Evolutionary conservation across 2,329 filamentous ascomycete genomes (phyloP).

Genomic region (Exophiala oligosperma): DNA sequence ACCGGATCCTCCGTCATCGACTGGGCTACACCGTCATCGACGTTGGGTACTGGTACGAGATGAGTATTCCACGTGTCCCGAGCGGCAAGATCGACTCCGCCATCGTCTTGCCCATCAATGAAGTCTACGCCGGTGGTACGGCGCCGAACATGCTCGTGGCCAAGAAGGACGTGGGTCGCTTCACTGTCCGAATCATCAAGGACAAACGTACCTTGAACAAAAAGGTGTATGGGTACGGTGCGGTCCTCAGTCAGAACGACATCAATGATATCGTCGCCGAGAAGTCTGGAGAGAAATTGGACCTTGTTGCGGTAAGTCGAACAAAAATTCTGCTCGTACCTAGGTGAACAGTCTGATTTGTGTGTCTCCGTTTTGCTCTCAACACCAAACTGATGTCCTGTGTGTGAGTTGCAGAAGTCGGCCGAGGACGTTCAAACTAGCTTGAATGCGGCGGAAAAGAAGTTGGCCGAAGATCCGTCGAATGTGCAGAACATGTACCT

Average conservation of each 20-base stretch:
- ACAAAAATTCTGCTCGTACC: conserved; percentile 23
- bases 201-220: conserved; percentile 57
- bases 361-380: too few species aligned
- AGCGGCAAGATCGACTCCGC: conserved; percentile 49
- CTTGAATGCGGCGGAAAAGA: not conserved
- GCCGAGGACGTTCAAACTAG: conserved; percentile 31
- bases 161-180: conserved; percentile 54
- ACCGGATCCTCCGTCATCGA: conserved; percentile 48
- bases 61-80: conserved; percentile 46
- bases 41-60: conserved; percentile 60
- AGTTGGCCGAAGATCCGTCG: not conserved
- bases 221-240: conserved; percentile 51
- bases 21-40: conserved; percentile 60
- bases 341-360: conserved; percentile 12
- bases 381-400: not conserved
- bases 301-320: not conserved
- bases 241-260: conserved; percentile 48
- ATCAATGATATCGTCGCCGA: conserved; percentile 50
- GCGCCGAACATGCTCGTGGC: conserved; percentile 48
- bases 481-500: conserved; percentile 8
- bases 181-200: conserved; percentile 51
- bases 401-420: conserved; percentile 30
- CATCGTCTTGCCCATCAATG: conserved; percentile 22
- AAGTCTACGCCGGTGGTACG: conserved; percentile 50
- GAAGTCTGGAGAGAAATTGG: conserved; percentile 48